phyloP scores from a whole-genome alignment of 2,329 filamentous ascomycete species.

The Colletotrichum tofieldiae region DNA sequence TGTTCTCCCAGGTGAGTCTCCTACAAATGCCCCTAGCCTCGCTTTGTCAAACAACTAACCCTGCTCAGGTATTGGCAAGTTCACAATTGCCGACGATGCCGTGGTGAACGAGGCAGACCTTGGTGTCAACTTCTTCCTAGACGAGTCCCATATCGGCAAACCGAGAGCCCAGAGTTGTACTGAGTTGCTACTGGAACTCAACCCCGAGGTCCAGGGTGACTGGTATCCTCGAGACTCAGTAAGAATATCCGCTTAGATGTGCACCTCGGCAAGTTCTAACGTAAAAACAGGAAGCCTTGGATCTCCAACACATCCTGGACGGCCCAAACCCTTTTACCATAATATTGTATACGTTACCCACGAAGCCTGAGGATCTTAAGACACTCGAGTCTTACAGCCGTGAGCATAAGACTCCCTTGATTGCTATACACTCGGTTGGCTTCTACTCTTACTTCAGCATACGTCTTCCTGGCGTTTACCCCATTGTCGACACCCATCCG shows the following conservation, averaged over 20 bases:
- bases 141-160: slow-evolving; percentile 82
- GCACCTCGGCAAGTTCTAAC: slow-evolving; percentile 7
- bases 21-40: background rate
- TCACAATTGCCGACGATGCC: slow-evolving; percentile 89
- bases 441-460: slow-evolving; percentile 94
- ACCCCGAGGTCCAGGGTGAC: slow-evolving; percentile 89
- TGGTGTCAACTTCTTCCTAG: slow-evolving; percentile 97
- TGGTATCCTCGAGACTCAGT: slow-evolving; percentile 71
- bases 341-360: slow-evolving; percentile 70
- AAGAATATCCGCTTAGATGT: slow-evolving; percentile 47
- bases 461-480: slow-evolving; percentile 83
- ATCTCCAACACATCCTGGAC: slow-evolving; percentile 60
- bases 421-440: slow-evolving; percentile 90
- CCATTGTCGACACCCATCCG: slow-evolving; percentile 96
- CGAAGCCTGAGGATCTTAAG: slow-evolving; percentile 60
- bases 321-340: slow-evolving; percentile 63
- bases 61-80: slow-evolving; percentile 83
- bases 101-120: slow-evolving; percentile 86
- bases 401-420: slow-evolving; percentile 77
- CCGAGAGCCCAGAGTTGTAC: slow-evolving; percentile 85
- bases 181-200: slow-evolving; percentile 86
- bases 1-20: slow-evolving; percentile 81
- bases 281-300: slow-evolving; percentile 48
- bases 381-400: slow-evolving; percentile 64
- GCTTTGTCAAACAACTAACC: slow-evolving; percentile 44